A percentile compares a stretch with the other conserved stretches of the same genome.
These are phyloP conservation scores for Withania somnifera DNA, from an alignment of 305 asterid species.

Conservation along the genomic window DNA sequence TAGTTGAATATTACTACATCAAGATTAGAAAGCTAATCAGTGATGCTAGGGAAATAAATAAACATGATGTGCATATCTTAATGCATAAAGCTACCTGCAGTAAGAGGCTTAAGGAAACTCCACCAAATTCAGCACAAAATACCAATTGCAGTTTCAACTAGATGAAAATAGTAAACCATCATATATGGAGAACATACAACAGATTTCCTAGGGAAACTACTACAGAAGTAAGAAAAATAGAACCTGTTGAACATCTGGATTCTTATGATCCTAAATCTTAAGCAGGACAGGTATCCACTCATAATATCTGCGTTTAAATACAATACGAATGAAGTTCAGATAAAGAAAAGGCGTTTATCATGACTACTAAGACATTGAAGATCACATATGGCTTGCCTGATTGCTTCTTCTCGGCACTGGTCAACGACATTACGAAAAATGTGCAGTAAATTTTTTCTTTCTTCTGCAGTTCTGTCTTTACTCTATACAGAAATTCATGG, in stretches of 20 bases:
- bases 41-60: background rate
- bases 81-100: background rate
- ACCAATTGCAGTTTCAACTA: background rate
- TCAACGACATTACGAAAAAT: background rate
- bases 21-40: background rate
- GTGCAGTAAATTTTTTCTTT: background rate
- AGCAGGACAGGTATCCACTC: background rate
- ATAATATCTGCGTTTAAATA: background rate
- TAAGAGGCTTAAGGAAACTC: background rate
- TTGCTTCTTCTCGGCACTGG: slow-evolving; percentile 1
- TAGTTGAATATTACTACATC: background rate
- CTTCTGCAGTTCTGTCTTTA: background rate
- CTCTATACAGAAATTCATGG: background rate
- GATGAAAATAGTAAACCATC: background rate
- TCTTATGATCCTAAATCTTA: background rate
- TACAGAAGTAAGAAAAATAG: background rate
- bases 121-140: slow-evolving; percentile 2
- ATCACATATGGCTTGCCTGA: background rate
- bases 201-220: background rate
- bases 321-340: background rate
- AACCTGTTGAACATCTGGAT: background rate
- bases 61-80: background rate
- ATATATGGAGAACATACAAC: background rate
- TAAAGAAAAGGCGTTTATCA: background rate
- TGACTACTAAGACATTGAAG: background rate